Base-by-base conservation (phyloP, 108 stramenopile genomes). In the Skeletonema grethae region DNA sequence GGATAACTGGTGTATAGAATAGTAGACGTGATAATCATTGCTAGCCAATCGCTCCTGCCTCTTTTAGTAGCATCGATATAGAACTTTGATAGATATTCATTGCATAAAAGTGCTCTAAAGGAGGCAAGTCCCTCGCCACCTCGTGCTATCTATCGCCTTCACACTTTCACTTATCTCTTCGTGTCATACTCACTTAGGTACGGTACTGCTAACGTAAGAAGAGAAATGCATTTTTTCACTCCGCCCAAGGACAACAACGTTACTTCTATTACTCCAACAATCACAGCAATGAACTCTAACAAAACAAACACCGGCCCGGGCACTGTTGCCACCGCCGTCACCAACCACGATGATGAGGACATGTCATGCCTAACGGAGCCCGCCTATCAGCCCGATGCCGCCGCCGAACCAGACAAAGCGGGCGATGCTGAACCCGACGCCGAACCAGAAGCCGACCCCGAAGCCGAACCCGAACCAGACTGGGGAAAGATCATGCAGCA, bases 391-490 rank as follows among this genome's bases (percentile, higher is more conserved):
- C 20, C 18, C 50, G 50, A 20, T 22, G 4, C 15, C 41, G 50
- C 18, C 8, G 16, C n/a, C 3, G 32, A 34, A 34, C 16, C 46
- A 0, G 46, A 48, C n/a, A 48, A 48, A 48, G 46, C 46, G 46
- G 46, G 7, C 16, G 50, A 20, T 5, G 50, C 18, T 7, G 20
- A 53, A n/a, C 22, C 22, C 50, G 50, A 53, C 50, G 7, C 72
- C 6, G 65, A 82, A 22, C 73, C 79, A 18, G 79, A 80, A 56
- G n/a, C n/a, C n/a, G n/a, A n/a, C n/a, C n/a, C n/a, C n/a, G n/a
- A 28, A 12, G n/a, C n/a, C n/a, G 74, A 82, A 22, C 73, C 79
- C 25, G 79, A 80, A 56, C 79, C 69, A 2, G 83, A 84, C 56
- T 84, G 83, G 83, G 64, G 73, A 13, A 57, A 28, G 15, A 77